Percentiles rank a stretch among this genome's conserved stretches.
Evolutionary conservation across 2,329 filamentous ascomycete genomes (phyloP).

Genomic region (Colletotrichum truncatum): DNA sequence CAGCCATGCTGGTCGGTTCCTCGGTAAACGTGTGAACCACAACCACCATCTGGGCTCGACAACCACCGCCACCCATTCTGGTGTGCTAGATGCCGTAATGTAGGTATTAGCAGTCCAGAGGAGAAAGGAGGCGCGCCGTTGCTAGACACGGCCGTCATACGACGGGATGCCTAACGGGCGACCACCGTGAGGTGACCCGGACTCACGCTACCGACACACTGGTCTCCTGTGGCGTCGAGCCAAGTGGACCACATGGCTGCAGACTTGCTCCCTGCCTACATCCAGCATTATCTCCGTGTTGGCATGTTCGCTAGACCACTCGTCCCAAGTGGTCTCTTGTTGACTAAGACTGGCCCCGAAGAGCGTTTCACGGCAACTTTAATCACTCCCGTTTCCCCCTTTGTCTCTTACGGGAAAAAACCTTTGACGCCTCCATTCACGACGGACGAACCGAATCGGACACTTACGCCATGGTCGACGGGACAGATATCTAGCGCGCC

Average conservation of each 20-base stretch:
- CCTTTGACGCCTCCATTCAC: constrained; percentile 18
- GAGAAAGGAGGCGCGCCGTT: not conserved
- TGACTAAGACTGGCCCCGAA: constrained; percentile 12
- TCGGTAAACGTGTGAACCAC: not conserved
- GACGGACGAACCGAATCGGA: constrained; percentile 4
- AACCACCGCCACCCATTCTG: constrained; percentile 2
- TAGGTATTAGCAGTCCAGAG: not conserved
- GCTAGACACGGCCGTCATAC: constrained; percentile 1
- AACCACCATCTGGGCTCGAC: not conserved
- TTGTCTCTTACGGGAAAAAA: not conserved
- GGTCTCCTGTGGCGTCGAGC: constrained; percentile 21
- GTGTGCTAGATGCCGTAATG: not conserved
- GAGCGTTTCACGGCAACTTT: constrained; percentile 27
- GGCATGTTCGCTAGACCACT: constrained; percentile 21
- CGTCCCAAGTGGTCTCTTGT: constrained; percentile 18
- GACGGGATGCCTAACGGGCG: constrained; percentile 2
- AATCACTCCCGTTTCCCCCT: constrained; percentile 8
- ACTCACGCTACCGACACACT: constrained; percentile 10
- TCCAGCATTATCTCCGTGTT: constrained; percentile 28
- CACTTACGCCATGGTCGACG: constrained; percentile 20
- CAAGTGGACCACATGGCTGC: constrained; percentile 23
- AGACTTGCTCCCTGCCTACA: not conserved
- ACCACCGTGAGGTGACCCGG: not conserved
- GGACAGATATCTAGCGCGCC: constrained; percentile 19
- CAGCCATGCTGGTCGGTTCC: not conserved